These are phyloP conservation scores for Triticum turgidum DNA, from an alignment of 176 grass and related monocot genomes.

Conservation along the genomic window DNA sequence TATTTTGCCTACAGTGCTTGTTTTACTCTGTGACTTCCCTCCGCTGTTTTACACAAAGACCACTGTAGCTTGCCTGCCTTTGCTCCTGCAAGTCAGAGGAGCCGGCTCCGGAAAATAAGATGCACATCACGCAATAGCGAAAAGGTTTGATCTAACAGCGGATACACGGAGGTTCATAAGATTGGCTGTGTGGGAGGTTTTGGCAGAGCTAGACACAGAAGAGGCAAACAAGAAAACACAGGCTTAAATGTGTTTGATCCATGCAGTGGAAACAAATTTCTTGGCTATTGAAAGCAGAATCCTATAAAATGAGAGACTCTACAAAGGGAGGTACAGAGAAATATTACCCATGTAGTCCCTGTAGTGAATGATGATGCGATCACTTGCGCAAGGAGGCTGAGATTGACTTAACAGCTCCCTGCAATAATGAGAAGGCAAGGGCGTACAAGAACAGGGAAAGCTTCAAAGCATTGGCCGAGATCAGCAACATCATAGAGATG, in stretches of 20 bases:
- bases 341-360: not conserved
- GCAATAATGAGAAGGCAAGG: not conserved
- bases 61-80: too few relatives aligned
- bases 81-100: too few relatives aligned
- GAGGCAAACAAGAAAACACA: not conserved
- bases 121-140: not conserved
- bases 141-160: not conserved
- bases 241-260: not conserved
- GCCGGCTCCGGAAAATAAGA: not conserved
- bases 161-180: constrained; percentile 11
- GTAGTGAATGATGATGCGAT: not conserved
- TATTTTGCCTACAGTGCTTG: too few relatives aligned
- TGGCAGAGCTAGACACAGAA: not conserved
- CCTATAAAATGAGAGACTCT: not conserved
- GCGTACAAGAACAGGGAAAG: not conserved
- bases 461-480: not conserved
- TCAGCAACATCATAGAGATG: not conserved
- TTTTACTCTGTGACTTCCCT: too few relatives aligned
- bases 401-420: not conserved
- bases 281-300: not conserved
- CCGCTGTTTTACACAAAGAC: too few relatives aligned
- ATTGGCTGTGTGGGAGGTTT: constrained; percentile 18
- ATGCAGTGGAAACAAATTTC: not conserved
- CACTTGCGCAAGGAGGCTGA: not conserved
- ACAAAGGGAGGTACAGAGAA: not conserved